phyloP scores from a whole-genome alignment of 169 alveolate species.

The Ophryocystis elektroscirrha region DNA sequence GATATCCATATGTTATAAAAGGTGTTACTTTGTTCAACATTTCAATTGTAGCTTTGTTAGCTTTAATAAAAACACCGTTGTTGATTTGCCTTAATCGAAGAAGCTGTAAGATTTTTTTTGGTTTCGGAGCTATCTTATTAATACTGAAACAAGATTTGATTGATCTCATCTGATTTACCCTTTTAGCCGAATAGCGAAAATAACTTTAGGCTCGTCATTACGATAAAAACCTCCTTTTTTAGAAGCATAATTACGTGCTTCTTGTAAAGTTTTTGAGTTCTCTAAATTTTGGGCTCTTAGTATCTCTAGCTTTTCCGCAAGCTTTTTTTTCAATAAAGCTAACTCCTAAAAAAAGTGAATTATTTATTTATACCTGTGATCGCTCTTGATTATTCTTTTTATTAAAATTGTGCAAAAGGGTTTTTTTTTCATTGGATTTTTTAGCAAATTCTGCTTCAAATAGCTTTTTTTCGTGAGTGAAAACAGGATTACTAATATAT shows the following conservation, averaged over 20 bases:
- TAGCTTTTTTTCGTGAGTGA: no score
- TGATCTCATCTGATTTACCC: not conserved
- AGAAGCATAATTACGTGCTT: no score
- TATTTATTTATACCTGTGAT: no score
- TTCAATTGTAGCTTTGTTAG: slow-evolving; percentile 87
- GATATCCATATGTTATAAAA: slow-evolving; percentile 89
- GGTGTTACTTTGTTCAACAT: slow-evolving; percentile 89
- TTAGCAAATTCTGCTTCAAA: no score
- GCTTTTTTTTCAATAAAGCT: no score
- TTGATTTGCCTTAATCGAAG: slow-evolving; percentile 90
- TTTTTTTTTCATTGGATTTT: no score
- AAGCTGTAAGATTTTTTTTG: slow-evolving; percentile 71
- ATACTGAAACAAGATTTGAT: slow-evolving; percentile 36
- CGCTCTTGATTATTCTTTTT: no score
- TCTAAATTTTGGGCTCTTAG: no score
- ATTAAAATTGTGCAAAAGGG: no score
- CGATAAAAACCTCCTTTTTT: slow-evolving; percentile 33
- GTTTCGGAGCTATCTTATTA: slow-evolving; percentile 87
- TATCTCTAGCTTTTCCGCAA: no score
- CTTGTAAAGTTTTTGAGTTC: no score
- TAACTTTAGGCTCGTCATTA: slow-evolving; percentile 31
- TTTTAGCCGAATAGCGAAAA: slow-evolving; percentile 27
- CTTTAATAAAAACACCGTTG: slow-evolving; percentile 51
- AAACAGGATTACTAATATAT: not conserved
- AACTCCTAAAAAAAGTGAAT: no score